These are phyloP conservation scores for Xylaria sp. DNA, from an alignment of 2,329 filamentous ascomycete species.

Conservation along the genomic window DNA sequence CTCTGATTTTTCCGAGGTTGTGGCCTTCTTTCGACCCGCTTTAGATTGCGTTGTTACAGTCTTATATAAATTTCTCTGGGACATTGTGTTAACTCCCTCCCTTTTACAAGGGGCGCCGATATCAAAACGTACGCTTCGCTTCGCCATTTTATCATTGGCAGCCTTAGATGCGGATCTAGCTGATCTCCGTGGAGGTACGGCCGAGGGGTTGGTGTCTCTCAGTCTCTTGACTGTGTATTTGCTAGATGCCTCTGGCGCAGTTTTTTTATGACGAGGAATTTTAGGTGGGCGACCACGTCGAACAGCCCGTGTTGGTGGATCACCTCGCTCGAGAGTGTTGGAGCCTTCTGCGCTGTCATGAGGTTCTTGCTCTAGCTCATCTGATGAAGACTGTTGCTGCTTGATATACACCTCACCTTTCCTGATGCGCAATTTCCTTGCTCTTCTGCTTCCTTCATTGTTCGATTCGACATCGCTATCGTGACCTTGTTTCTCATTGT, in stretches of 20 bases:
- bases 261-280: neutral
- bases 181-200: constrained; percentile 28
- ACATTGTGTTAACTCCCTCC: constrained; percentile 24
- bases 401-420: no score
- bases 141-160: constrained; percentile 33
- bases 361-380: neutral
- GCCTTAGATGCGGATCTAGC: constrained; percentile 34
- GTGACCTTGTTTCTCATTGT: constrained; percentile 5
- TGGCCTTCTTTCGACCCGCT: constrained; percentile 18
- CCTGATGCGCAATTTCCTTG: neutral
- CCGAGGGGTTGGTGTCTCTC: neutral
- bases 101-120: neutral
- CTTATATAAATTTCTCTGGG: constrained; percentile 29
- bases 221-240: constrained; percentile 19
- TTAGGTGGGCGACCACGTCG: constrained; percentile 8
- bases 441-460: neutral
- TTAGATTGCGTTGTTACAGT: neutral
- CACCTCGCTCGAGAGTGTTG: no score
- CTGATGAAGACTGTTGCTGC: neutral
- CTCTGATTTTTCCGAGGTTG: constrained; percentile 25
- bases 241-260: neutral
- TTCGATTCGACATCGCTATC: neutral
- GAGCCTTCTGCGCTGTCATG: neutral
- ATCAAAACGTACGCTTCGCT: constrained; percentile 34
- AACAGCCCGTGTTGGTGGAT: neutral